Evolutionary conservation across 139 green algal genomes (phyloP).

Genomic region (Coccomyxa sp.): DNA sequence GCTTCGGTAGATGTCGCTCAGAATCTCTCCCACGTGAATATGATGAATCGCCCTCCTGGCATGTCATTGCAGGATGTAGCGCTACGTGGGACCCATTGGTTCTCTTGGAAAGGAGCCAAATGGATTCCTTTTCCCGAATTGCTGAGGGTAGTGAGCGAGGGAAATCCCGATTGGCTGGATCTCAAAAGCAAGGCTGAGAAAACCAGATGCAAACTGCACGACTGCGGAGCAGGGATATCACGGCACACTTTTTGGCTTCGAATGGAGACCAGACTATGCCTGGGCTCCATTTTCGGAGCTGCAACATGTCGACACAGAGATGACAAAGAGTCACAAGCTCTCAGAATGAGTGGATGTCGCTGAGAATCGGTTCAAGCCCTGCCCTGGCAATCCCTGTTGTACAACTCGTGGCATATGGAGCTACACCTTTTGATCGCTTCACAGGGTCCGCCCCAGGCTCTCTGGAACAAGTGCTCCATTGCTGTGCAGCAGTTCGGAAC

Average conservation of each 20-base stretch:
- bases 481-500: neutral
- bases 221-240: neutral
- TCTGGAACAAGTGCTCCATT: slow-evolving; percentile 1
- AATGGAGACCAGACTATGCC: neutral
- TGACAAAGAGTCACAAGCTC: slow-evolving; percentile 1
- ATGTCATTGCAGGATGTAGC: slow-evolving; percentile 1
- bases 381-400: neutral
- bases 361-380: neutral
- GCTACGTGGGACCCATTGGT: neutral
- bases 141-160: neutral
- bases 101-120: slow-evolving; percentile 1
- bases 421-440: neutral
- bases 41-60: neutral
- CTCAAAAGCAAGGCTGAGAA: slow-evolving; percentile 1
- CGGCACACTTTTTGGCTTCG: neutral
- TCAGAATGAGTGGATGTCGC: neutral
- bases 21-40: slow-evolving; percentile 1
- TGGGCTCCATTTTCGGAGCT: neutral
- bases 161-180: neutral
- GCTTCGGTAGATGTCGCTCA: neutral
- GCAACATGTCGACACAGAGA: neutral
- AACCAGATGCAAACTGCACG: neutral
- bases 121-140: neutral
- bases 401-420: neutral
- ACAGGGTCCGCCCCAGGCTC: neutral